A percentile compares a stretch with the other conserved stretches of the same genome.
Conservation (phyloP, 257 asterid species). For the Fraxinus pennsylvanica region DNA sequence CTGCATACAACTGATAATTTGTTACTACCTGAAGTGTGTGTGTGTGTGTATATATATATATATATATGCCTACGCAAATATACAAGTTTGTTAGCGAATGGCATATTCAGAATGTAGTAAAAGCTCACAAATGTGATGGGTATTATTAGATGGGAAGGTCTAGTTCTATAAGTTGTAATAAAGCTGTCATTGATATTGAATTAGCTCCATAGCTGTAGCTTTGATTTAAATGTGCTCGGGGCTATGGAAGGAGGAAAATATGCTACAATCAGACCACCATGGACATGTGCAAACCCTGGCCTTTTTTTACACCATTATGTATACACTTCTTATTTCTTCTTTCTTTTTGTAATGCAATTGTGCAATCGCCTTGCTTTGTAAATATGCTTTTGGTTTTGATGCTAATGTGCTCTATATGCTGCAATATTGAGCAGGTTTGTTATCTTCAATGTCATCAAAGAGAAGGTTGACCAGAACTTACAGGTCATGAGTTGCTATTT, state of each 20-base stretch:
- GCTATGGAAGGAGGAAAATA: background rate
- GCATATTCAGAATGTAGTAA: background rate
- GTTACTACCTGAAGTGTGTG: background rate
- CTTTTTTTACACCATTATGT: background rate
- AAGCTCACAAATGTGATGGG: background rate
- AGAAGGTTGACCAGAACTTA: conserved; percentile 21
- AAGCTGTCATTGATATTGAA: background rate
- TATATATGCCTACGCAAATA: background rate
- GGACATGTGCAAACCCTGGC: background rate
- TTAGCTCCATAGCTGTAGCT: background rate
- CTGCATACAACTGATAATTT: background rate
- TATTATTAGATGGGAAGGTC: background rate
- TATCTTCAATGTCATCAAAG: background rate
- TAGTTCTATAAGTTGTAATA: background rate
- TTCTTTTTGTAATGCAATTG: background rate
- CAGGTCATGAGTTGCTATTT: conserved; percentile 1
- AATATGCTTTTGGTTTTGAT: background rate
- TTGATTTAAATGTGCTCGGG: background rate
- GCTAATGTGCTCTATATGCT: conserved; percentile 3
- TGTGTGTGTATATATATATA: too few relatives aligned
- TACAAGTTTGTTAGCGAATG: background rate
- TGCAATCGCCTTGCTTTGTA: background rate
- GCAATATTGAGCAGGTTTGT: conserved; percentile 23
- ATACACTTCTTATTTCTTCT: background rate
- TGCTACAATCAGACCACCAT: too few relatives aligned